Evolutionary conservation across 306 rosid species (phyloP), one percentile per base, ranked within the genome.

Genomic region (Medicago ruthenica): DNA sequence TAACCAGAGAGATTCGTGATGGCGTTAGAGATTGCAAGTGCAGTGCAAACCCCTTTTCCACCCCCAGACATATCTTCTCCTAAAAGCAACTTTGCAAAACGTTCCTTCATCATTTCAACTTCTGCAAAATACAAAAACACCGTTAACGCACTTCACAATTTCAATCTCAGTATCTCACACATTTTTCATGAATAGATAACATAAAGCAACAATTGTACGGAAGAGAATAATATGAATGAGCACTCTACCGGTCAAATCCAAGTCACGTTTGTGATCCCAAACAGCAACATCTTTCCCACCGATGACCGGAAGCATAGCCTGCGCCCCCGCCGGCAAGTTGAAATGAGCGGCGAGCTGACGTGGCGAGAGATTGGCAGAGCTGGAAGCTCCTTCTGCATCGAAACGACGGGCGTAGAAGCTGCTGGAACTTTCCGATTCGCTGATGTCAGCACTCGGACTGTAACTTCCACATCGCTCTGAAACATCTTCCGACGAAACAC

Each of bases 21-120:
- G 14, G 98, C 98, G 24, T 93, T 93, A 0, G 98, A 93, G 82
- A 93, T 88, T 48, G 98, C 98, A 61, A 93, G 95, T 24, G 98
- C 98, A 12, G 98, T 91, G 74, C 96, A 93, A 15, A 93, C 98
- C 24, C 98, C 98, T 78, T 93, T 93, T n/a, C 98, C 98, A n/a
- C 98, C 98, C 60, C 98, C 98, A 8, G 98, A 93, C 98, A 93
- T 91, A 70, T 93, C 98, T 81, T 93, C 98, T 10, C 98, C 98
- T 8, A 93, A 90, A 62, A 93, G 89, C 41, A 93, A 91, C 77
- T 93, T 93, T 2, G 96, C 93, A 16, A 93, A 93, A 39, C 97
- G 86, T 93, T 93, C 98, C 81, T 91, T 93, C 98, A 93, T 93
- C 96, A 93, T 85, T 69, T 89, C 98, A 45, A 88, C 89, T 81